Base-by-base conservation (phyloP, 2,329 filamentous ascomycete genomes). In the Fonsecaea erecta region DNA sequence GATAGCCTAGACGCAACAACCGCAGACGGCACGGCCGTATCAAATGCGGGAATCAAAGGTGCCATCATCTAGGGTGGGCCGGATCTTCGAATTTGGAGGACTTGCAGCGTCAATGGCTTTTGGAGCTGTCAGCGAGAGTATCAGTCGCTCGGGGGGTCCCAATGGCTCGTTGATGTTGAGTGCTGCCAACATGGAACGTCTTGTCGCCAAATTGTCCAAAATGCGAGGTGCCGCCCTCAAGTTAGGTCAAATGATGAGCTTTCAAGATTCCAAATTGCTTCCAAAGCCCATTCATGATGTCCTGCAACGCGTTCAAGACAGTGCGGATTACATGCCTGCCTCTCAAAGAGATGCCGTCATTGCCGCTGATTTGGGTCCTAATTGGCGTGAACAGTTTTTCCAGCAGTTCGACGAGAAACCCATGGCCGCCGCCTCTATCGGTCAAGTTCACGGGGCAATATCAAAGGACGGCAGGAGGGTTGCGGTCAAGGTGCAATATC, bases 161-260 rank as follows among this genome's bases (percentile, higher is more conserved):
- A 78, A 81, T 62, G 92, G 93, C 0, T 97, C 93, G 1, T 82
- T 97, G 8, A 88, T 99, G 80, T 86, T 99, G 63, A 98, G 91
- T 76, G 85, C 92, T 5, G 88, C 84, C 9, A 99, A 99, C 74
- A 93, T 98, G 86, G 93, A 98, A 75, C 86, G 96, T 54, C 84
- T 99, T 8, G 95, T 99, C 1, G 84, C 92, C 4, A 97, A 96
- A 77, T 84, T 99, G 2, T 98, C 94, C 2, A 90, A 91, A 24
- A 99, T 99, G 95, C 88, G 95, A 73, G 95, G 95, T 40, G 96
- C 95, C 5, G 95, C 95, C n/a, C 82, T 99, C 48, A 99, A 99
- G 80, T 80, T 99, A 28, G 96, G 95, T 0, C 95, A 99, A 80
- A 95, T 98, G 90, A 90, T 99, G 83, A 97, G 93, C 76, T 95